Base-by-base conservation (phyloP, 768 basidiomycete species). In the Trametes coccinea region DNA sequence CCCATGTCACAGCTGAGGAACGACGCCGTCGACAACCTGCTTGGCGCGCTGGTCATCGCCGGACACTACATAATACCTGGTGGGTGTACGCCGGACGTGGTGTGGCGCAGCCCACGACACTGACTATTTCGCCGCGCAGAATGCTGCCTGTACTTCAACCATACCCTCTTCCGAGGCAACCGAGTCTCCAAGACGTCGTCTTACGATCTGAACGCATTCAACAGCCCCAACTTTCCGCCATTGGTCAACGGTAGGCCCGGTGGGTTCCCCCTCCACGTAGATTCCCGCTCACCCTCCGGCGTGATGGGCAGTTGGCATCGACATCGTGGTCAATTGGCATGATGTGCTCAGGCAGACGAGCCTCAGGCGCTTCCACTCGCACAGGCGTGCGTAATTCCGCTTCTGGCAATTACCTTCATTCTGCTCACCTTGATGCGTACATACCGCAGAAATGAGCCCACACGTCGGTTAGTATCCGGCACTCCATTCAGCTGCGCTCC, bases 61-160 rank as follows among this genome's bases (percentile, higher is more conserved):
- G 95, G 95, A 1, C 88, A 92, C 68, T 95, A 87, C 69, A 90
- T 90, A 62, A 94, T 98, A 55, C 95, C 95, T 71, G 94, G 92
- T 90, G 75, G 64, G 3, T 37, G 2, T 14, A 34, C 14, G 10
- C 44, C 33, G 5, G 39, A 64, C 45, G 16, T n/a, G 13, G 27
- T 37, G 16, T 34, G 30, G 7, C 57, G 60, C 51, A 29, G 27
- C 27, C 22, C 31, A 8, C 31, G 31, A 39, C 2, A 48, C 27
- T 58, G 48, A 22, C 39, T 16, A 31, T 6, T 45, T 43, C 1
- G n/a, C 60, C 31, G n/a, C 41, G 14, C 29, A 92, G 92, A 94
- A 72, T 90, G 89, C 67, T 87, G 88, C 67, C 71, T 97, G 30
- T 96, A 88, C 77, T 98, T 97, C 78, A 93, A 95, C 67, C 91